Evolutionary conservation across 805 yeast species (phyloP).

Genomic region (Lipomyces chichibuensis): DNA sequence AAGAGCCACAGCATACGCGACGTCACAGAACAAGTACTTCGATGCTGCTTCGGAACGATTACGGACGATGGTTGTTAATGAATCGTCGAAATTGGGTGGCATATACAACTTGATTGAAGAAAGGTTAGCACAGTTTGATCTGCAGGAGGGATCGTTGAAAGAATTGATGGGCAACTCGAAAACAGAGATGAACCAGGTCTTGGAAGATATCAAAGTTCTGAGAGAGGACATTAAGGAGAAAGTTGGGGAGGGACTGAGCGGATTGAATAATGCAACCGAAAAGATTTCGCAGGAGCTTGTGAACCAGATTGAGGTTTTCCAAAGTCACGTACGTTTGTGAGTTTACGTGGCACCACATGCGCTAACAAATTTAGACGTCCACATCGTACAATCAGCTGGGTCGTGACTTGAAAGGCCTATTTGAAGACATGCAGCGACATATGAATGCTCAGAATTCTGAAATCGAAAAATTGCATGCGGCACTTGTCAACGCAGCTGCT

Average conservation of each 20-base stretch:
- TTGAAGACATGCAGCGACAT: slow-evolving; percentile 36
- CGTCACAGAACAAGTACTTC: slow-evolving; percentile 12
- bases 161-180: slow-evolving; percentile 27
- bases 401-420: slow-evolving; percentile 35
- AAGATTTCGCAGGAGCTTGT: slow-evolving; percentile 33
- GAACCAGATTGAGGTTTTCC: slow-evolving; percentile 29
- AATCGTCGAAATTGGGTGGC: slow-evolving; percentile 27
- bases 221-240: slow-evolving; percentile 36
- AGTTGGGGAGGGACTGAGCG: slow-evolving; percentile 35
- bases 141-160: slow-evolving; percentile 17
- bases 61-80: slow-evolving; percentile 21
- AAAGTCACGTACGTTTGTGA: slow-evolving; percentile 16
- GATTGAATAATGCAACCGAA: slow-evolving; percentile 31
- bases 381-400: slow-evolving; percentile 37
- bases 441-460: slow-evolving; percentile 32
- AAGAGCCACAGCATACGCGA: slow-evolving; percentile 55
- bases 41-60: slow-evolving; percentile 21
- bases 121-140: slow-evolving; percentile 18
- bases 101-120: slow-evolving; percentile 31
- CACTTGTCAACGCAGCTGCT: slow-evolving; percentile 22
- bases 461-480: slow-evolving; percentile 30
- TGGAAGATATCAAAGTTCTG: slow-evolving; percentile 33
- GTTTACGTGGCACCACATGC: background rate
- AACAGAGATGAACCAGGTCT: slow-evolving; percentile 31
- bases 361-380: slow-evolving; percentile 16